phyloP scores from a whole-genome alignment of 768 basidiomycete species.

The Boletus rubropictus region DNA sequence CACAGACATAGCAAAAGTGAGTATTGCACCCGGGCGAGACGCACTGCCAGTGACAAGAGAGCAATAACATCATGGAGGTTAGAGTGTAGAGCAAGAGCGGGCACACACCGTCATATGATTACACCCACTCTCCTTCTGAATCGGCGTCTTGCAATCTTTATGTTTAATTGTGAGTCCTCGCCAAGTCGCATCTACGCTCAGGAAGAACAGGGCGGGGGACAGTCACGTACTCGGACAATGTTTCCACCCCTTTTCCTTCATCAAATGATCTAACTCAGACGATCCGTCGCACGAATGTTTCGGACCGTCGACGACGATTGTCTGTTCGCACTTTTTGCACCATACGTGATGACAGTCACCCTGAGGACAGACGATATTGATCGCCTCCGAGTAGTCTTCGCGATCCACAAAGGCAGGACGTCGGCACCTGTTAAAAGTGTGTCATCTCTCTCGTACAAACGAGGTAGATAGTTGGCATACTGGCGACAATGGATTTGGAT shows the following conservation, averaged over 20 bases:
- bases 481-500: constrained; percentile 44
- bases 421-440: constrained; percentile 38
- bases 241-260: constrained; percentile 56
- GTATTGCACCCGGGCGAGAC: constrained; percentile 54
- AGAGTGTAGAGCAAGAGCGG: not conserved
- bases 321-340: constrained; percentile 57
- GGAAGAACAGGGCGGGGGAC: not conserved
- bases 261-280: constrained; percentile 46
- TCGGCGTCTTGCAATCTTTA: constrained; percentile 43
- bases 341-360: constrained; percentile 45
- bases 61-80: not conserved
- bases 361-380: constrained; percentile 46
- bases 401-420: constrained; percentile 47
- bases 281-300: constrained; percentile 57
- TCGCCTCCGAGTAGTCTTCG: constrained; percentile 36
- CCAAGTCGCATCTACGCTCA: not conserved
- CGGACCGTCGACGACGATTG: constrained; percentile 30
- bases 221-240: constrained; percentile 50
- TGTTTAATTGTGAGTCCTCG: not conserved
- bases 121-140: constrained; percentile 48
- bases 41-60: constrained; percentile 34
- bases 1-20: constrained; percentile 54
- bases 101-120: constrained; percentile 50
- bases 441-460: not conserved
- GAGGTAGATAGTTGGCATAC: constrained; percentile 28